Evolutionary conservation across 306 rosid genomes (phyloP), one percentile per base, ranked within the genome.

Genomic region (Trichosanthes truncata): DNA sequence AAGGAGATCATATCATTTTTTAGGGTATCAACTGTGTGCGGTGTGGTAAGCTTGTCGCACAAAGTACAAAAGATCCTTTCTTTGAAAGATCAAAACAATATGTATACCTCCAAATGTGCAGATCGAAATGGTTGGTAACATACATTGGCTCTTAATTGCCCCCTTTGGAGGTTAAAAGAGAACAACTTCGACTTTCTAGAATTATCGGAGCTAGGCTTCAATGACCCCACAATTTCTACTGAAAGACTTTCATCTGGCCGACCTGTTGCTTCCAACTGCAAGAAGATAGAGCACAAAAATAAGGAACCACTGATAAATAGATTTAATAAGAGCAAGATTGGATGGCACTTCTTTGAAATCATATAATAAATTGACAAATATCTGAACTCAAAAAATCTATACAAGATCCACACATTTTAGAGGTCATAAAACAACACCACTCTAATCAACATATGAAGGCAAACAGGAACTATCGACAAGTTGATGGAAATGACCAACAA

Each of bases 221-320:
- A 84, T 49, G 95, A 91, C 80, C 95, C 90, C 29, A 88, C 83
- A 92, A 92, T 81, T 85, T 91, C 92, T 82, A 90, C 75, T 25
- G 86, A 84, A 71, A 95, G 93, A 84, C 93, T 92, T 88, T 95
- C 98, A 89, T 92, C 97, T 17, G 97, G 89, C 81, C 98, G 84
- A 71, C 98, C 97, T 49, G 87, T 81, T 78, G 97, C 93, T 83
- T 92, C 92, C 90, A 95, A 85, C 98, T 95, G 88, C 81, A 82
- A 83, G 76, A 73, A 48, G 14, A 25, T 48, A 46, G 61, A 33
- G 17, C 78, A 51, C 78, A 53, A 51, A 31, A 5, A 68, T 2
- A 51, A 74, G 25, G 45, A 74, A 74, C 46, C 26, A 52, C 8
- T 29, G 26, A 49, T 53, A 74, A 52, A 48, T 74, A 74, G 41